Conservation (phyloP, 768 basidiomycete species). For the Coprinellus aureogranulatus region DNA sequence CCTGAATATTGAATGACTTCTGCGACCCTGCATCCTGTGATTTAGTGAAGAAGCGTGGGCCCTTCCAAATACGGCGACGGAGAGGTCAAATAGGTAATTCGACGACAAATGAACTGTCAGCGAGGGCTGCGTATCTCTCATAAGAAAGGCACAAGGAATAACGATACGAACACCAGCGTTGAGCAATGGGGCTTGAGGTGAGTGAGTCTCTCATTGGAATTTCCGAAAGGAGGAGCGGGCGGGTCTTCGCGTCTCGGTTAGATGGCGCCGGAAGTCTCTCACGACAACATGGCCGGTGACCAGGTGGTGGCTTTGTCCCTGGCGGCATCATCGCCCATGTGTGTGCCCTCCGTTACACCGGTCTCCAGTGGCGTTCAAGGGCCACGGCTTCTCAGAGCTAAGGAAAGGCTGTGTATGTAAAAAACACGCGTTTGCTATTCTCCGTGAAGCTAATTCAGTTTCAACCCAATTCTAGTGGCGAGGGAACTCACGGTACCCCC, state of each 20-base stretch:
- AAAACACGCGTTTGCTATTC: not conserved
- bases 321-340: too few relatives aligned
- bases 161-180: not conserved
- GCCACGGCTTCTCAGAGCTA: not conserved
- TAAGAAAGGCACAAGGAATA: not conserved
- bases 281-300: too few relatives aligned
- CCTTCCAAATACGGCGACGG: not conserved
- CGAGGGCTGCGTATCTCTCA: not conserved
- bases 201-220: not conserved
- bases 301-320: too few relatives aligned
- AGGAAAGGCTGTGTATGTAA: not conserved
- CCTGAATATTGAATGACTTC: not conserved
- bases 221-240: too few relatives aligned
- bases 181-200: not conserved
- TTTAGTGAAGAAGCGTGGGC: not conserved
- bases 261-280: too few relatives aligned
- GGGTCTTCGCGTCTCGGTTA: too few relatives aligned
- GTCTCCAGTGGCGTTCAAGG: not conserved
- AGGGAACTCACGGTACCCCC: too few relatives aligned
- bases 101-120: not conserved
- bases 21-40: not conserved
- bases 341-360: too few relatives aligned
- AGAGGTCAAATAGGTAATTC: not conserved
- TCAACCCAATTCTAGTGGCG: not conserved
- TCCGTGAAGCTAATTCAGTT: not conserved